These are phyloP conservation scores for Ceratobasidium sp. DNA, from an alignment of 1,284 basidiomycete species.

Conservation along the genomic window DNA sequence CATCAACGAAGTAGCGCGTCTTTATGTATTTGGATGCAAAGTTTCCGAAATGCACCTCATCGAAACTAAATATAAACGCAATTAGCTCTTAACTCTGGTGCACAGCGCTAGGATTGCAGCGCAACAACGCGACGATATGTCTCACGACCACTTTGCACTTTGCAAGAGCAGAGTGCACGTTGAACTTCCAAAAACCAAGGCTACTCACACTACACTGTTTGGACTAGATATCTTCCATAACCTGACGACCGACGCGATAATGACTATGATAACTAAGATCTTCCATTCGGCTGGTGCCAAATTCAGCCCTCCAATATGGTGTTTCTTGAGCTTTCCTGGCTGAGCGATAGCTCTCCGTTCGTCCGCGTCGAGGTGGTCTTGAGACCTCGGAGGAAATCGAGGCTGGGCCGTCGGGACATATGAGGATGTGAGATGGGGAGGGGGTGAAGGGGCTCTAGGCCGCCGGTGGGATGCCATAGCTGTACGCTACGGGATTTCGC, in stretches of 20 bases:
- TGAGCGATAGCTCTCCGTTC: constrained; percentile 70
- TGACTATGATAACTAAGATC: constrained; percentile 68
- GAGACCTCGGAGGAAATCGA: constrained; percentile 69
- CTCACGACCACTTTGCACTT: too few relatives aligned
- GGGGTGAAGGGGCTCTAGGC: constrained; percentile 37
- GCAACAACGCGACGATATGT: too few relatives aligned
- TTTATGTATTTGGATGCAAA: constrained; percentile 93
- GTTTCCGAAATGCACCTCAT: constrained; percentile 97
- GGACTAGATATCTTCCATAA: constrained; percentile 84
- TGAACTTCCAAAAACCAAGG: too few relatives aligned
- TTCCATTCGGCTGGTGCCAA: constrained; percentile 78
- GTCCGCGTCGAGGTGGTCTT: constrained; percentile 77
- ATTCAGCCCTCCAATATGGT: constrained; percentile 66
- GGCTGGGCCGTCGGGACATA: constrained; percentile 54
- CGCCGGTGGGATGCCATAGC: constrained; percentile 37
- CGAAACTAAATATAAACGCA: constrained; percentile 70
- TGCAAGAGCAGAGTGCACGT: too few relatives aligned
- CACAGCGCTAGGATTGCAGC: background rate
- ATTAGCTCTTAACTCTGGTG: background rate
- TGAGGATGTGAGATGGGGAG: constrained; percentile 9
- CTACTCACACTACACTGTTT: constrained; percentile 86
- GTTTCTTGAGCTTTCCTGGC: constrained; percentile 45
- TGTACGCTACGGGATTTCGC: constrained; percentile 3
- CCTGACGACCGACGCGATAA: constrained; percentile 78
- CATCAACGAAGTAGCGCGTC: constrained; percentile 92